Evolutionary conservation across 2,329 filamentous ascomycete species (phyloP).

Genomic region (Zalaria sp.): DNA sequence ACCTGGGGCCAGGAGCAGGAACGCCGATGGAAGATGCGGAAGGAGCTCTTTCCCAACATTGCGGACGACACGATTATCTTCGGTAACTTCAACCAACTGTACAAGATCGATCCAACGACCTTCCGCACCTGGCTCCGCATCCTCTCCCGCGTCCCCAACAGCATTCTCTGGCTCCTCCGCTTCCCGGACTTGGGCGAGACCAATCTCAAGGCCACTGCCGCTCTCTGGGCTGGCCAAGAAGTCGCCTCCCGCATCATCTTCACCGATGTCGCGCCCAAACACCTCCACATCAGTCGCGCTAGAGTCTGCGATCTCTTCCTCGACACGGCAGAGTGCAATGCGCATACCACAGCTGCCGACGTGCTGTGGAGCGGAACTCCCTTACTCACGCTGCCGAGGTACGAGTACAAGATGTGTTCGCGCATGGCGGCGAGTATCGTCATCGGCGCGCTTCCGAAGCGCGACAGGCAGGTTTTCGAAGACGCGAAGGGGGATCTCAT

Average conservation of each 20-base stretch:
- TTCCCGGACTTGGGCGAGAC: constrained; percentile 88
- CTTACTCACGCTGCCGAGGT: constrained; percentile 75
- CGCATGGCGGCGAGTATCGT: constrained; percentile 95
- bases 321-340: constrained; percentile 95
- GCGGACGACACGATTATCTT: constrained; percentile 77
- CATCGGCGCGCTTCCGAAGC: constrained; percentile 69
- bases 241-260: constrained; percentile 83
- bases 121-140: constrained; percentile 95
- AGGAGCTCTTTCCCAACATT: constrained; percentile 74
- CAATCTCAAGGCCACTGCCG: constrained; percentile 68
- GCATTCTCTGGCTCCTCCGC: constrained; percentile 87
- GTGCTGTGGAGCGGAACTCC: constrained; percentile 94
- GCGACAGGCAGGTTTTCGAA: constrained; percentile 53
- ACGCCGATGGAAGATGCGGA: constrained; percentile 82
- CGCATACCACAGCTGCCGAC: constrained; percentile 92
- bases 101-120: constrained; percentile 98
- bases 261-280: constrained; percentile 92
- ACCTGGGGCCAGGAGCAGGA: constrained; percentile 75
- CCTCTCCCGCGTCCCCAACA: constrained; percentile 68
- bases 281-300: constrained; percentile 82
- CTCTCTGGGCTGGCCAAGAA: constrained; percentile 68
- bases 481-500: constrained; percentile 49
- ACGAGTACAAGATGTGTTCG: constrained; percentile 97
- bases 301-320: constrained; percentile 89
- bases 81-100: constrained; percentile 96